These are phyloP conservation scores for Exserohilum rostratum DNA, from an alignment of 2,329 filamentous ascomycete species.

Conservation along the genomic window DNA sequence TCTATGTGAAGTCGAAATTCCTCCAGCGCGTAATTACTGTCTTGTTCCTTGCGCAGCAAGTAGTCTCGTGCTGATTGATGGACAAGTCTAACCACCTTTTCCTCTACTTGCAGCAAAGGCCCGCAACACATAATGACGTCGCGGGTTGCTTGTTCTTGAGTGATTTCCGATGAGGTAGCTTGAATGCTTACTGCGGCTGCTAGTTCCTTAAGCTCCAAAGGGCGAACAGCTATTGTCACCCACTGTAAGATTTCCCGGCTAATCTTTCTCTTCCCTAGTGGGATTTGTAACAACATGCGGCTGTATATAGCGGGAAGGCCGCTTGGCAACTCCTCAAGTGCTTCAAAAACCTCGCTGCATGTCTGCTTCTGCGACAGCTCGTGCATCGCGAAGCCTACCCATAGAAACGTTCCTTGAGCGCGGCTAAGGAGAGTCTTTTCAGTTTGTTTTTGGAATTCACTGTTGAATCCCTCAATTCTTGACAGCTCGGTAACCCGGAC, in stretches of 20 bases:
- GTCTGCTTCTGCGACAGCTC: slow-evolving; percentile 20
- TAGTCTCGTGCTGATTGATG: slow-evolving; percentile 43
- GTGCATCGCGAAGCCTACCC: slow-evolving; percentile 37
- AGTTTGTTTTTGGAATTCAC: slow-evolving; percentile 12
- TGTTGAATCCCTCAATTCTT: slow-evolving; percentile 11
- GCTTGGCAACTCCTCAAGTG: slow-evolving; percentile 25
- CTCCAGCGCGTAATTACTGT: slow-evolving; percentile 6
- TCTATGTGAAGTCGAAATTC: slow-evolving; percentile 7
- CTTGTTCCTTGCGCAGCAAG: slow-evolving; percentile 17
- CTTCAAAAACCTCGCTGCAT: slow-evolving; percentile 7
- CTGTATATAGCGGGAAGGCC: slow-evolving; percentile 35
- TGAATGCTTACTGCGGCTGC: neutral
- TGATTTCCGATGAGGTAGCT: neutral
- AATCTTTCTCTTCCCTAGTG: slow-evolving; percentile 13
- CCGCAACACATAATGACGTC: neutral
- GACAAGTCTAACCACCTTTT: slow-evolving; percentile 34
- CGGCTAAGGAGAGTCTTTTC: slow-evolving; percentile 22
- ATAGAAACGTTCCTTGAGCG: slow-evolving; percentile 44
- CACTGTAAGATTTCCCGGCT: slow-evolving; percentile 19
- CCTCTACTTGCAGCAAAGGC: slow-evolving; percentile 28
- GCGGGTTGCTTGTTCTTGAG: neutral
- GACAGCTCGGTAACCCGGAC: slow-evolving; percentile 27
- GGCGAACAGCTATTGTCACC: neutral
- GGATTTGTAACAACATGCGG: slow-evolving; percentile 36
- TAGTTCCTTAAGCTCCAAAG: neutral